A percentile compares a stretch with the other conserved stretches of the same genome.
Conservation (phyloP, 768 basidiomycete genomes). For the Tricholoma bakamatsutake region DNA sequence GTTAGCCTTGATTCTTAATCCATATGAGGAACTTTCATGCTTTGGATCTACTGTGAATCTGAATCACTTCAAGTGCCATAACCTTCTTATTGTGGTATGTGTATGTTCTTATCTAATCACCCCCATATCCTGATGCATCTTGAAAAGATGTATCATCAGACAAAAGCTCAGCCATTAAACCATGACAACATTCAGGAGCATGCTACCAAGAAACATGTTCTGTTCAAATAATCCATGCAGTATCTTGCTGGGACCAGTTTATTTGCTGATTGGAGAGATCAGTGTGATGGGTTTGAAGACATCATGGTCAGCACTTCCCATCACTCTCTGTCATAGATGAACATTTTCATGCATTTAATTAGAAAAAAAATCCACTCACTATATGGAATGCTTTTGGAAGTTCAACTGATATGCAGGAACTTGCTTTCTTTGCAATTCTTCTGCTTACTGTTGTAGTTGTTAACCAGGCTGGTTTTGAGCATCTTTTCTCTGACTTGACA, state of each 20-base stretch:
- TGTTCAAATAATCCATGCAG: not conserved
- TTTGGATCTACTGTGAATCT: not conserved
- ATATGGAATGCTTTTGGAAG: not conserved
- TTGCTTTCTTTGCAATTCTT: not conserved
- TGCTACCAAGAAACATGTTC: not conserved
- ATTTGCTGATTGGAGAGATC: conserved; percentile 1
- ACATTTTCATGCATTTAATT: not conserved
- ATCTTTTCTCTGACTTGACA: not conserved
- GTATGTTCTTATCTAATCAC: not conserved
- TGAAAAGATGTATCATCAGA: not conserved
- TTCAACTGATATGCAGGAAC: not conserved
- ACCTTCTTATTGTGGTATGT: not conserved
- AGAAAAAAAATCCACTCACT: not conserved
- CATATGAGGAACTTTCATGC: not conserved
- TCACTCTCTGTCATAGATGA: not conserved
- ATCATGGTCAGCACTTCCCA: not conserved
- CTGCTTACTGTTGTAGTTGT: not conserved
- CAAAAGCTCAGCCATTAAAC: not conserved
- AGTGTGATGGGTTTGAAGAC: not conserved
- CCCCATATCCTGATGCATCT: too few species aligned
- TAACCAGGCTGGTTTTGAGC: conserved; percentile 1
- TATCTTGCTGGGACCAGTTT: not conserved
- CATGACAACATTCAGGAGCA: not conserved
- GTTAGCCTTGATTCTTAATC: not conserved
- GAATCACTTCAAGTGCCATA: not conserved